Evolutionary conservation across 176 grass and related monocot species (phyloP).

Genomic region (Juncus effusus): DNA sequence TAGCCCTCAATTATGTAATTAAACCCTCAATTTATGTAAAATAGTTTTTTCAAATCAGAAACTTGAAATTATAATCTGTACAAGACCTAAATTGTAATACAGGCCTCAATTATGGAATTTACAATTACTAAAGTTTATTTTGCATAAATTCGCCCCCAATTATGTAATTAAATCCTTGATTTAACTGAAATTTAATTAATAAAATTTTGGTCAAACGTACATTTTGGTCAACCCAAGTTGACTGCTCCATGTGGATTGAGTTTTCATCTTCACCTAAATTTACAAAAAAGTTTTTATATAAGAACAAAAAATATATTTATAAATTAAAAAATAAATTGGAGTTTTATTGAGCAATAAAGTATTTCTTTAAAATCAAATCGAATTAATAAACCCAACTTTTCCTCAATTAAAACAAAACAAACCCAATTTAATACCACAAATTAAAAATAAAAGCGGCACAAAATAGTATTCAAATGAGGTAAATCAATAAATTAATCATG

Average conservation of each 20-base stretch:
- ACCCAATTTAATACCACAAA: not conserved
- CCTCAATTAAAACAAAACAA: conserved; percentile 1
- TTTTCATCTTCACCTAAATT: conserved; percentile 67
- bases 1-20: not conserved
- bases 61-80: too few relatives aligned
- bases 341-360: not conserved
- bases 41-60: too few relatives aligned
- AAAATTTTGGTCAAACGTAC: conserved; percentile 33
- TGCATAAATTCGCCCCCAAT: not conserved
- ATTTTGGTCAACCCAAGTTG: conserved; percentile 51
- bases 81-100: too few relatives aligned
- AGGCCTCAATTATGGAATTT: too few relatives aligned
- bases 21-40: not conserved
- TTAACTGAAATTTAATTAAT: conserved; percentile 3
- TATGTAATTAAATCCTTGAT: not conserved
- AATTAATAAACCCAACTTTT: not conserved
- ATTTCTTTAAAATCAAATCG: not conserved
- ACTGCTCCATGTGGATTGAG: conserved; percentile 62
- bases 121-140: not conserved
- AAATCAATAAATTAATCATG: too few relatives aligned
- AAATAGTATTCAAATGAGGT: not conserved
- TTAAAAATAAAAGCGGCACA: not conserved
- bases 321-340: too few relatives aligned
- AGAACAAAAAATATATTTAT: not conserved
- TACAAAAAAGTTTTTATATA: conserved; percentile 21